Base-by-base conservation (phyloP, 805 yeast species). In the Candida ascalaphidarum region DNA sequence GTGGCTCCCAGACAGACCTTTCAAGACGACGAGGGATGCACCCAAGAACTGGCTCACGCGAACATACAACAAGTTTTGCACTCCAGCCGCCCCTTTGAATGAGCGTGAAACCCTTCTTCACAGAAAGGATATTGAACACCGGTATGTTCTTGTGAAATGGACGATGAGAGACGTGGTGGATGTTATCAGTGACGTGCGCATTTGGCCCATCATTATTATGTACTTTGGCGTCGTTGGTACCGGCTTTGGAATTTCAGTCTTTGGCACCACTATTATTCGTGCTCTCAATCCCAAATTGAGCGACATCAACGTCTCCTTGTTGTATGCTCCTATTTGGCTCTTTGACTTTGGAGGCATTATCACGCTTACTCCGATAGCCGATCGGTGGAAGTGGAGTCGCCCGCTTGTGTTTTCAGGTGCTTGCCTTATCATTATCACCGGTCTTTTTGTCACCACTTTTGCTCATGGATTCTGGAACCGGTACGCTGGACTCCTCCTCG, bases 171-270 rank as follows among this genome's bases (percentile, higher is more conserved):
- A 82, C 34, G 60, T 84, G 17, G 42, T 53, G 23, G 50, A 48
- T 7, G 68, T 84, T 22, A 39, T 81, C 14, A 42, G 61, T 18
- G 95, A 85, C 47, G 44, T 67, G 25, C 65, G 92, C 38, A 62
- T 79, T 23, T 83, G 88, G 88, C 92, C 94, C 1, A 53, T 85
- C 34, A 61, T 82, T 25, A 62, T 84, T 56, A 84, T 84, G 95
- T 84, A 84, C 55, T 85, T 84, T 49, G 95, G 95, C 12, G 94
- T 81, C 13, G 95, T 84, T 15, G 95, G 95, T 26, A 74, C 84
- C n/a, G 95, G 95, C 1, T 77, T 69, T 44, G 95, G 94, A 18
- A 59, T 84, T 27, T 86, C 86, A 18, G 89, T 79, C 13, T 84
- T 80, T 53, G 95, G 88, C 4, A 77, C 94, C 3, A 76, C 89